phyloP scores from a whole-genome alignment of 768 basidiomycete genomes.

The Pseudohyphozyma bogoriensis region DNA sequence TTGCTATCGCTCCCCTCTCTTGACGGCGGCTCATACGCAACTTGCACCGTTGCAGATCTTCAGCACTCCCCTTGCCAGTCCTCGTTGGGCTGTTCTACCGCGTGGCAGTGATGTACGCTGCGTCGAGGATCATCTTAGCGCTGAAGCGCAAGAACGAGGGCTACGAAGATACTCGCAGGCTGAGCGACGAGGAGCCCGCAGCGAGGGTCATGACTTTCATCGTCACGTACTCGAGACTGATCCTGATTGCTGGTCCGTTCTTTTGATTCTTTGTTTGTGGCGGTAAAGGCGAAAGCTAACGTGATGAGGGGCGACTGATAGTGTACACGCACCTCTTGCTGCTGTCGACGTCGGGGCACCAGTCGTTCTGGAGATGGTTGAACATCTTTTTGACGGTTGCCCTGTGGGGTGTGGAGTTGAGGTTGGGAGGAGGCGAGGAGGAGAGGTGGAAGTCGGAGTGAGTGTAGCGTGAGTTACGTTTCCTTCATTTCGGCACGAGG shows the following conservation, averaged over 20 bases:
- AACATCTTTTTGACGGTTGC: conserved; percentile 25
- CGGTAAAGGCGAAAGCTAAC: background rate
- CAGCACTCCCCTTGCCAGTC: conserved; percentile 34
- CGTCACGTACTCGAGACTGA: conserved; percentile 26
- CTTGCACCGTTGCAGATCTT: conserved; percentile 7
- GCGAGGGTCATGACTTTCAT: conserved; percentile 29
- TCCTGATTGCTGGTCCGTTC: conserved; percentile 27
- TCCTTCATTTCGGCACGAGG: too few species aligned
- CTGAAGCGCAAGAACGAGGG: conserved; percentile 28
- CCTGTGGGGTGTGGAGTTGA: conserved; percentile 31
- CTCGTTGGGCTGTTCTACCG: conserved; percentile 31
- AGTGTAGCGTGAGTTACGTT: too few species aligned
- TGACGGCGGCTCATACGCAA: too few species aligned
- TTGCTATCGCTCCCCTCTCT: background rate
- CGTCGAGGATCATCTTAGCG: conserved; percentile 29
- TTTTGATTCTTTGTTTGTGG: background rate
- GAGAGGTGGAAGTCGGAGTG: background rate
- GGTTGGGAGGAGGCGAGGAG: conserved; percentile 15
- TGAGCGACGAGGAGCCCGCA: conserved; percentile 28
- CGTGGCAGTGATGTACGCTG: conserved; percentile 30
- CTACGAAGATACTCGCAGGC: conserved; percentile 18
- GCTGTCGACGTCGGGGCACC: conserved; percentile 13
- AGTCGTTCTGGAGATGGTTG: conserved; percentile 30
- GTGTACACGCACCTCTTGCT: conserved; percentile 27
- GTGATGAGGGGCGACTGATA: background rate